These are phyloP conservation scores for Geotrichum phurueaensis DNA, from an alignment of 1,139 yeast genomes.

Conservation along the genomic window DNA sequence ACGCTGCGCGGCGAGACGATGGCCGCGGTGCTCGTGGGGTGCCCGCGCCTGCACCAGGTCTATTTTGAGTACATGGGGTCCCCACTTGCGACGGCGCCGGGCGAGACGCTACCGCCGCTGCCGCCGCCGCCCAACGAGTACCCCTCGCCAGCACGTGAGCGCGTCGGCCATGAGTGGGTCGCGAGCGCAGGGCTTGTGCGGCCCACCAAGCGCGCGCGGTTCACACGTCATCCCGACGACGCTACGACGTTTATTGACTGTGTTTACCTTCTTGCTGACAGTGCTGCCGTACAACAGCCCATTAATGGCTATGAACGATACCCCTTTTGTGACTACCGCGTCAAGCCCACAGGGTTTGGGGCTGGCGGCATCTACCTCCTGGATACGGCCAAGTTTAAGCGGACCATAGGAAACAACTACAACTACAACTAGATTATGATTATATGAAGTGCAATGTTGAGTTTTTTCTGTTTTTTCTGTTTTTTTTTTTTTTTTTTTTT, in stretches of 20 bases:
- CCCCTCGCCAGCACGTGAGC: not conserved
- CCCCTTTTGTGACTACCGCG: not conserved
- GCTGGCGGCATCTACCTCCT: constrained; percentile 1
- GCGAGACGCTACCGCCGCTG: not conserved
- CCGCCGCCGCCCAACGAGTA: not conserved
- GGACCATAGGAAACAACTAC: not conserved
- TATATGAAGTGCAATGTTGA: no score
- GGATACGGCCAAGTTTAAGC: not conserved
- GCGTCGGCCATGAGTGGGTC: not conserved
- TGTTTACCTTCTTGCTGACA: not conserved
- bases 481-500: no score
- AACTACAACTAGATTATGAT: no score
- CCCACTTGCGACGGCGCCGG: not conserved
- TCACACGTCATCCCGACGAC: not conserved
- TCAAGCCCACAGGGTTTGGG: constrained; percentile 5
- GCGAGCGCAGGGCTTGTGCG: not conserved
- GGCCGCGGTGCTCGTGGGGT: not conserved
- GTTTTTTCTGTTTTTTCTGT: no score
- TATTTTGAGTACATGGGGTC: constrained; percentile 2
- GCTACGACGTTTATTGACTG: not conserved
- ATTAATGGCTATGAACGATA: not conserved
- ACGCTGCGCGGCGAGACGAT: not conserved
- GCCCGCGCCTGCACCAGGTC: not conserved
- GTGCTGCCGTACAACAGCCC: not conserved
- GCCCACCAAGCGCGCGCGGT: not conserved